Base-by-base conservation (phyloP, 2,329 filamentous ascomycete genomes). In the Penicillium brevicompactum region DNA sequence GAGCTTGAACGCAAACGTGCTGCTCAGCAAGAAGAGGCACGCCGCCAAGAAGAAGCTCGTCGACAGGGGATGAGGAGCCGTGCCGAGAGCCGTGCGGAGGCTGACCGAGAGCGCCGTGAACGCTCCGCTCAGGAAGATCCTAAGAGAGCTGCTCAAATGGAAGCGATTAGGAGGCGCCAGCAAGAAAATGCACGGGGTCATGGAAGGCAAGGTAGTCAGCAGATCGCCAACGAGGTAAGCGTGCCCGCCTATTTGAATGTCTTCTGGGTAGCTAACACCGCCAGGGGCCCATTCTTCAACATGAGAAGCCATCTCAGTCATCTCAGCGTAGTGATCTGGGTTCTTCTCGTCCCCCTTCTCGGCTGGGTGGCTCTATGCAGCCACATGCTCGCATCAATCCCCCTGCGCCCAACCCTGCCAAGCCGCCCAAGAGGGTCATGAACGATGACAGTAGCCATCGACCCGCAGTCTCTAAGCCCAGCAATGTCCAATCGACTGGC, bases 1-100 rank as follows among this genome's bases (percentile, higher is more conserved):
- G 90, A 95, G 65, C 78, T 89, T 32, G 91, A 96, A 69, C 86
- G 89, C 46, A 91, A 92, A 75, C 83, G 89, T 56, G 84, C 84
- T 46, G 85, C 84, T 37, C 75, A 78, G 47, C 69, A 73, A 49
- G 68, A 72, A 51, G 38, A 41, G 7, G 38, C 38, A 18, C 38
- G 38, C n/a, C 71, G 68, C 43, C 84, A 84, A 51, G 80, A 84
- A 50, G 87, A 91, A 60, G 77, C 78, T 14, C 86, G 88, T 59
- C 81, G 80, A 40, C 84, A 86, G 64, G 83, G 81, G 60, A 82
- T 85, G 61, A 81, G 84, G 59, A 84, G 87, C 53, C 81, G 83
- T 22, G 84, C 85, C 58, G 81, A 84, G 60, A 84, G 87, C 53
- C 81, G 83, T 22, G 84, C 85, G 59, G 81, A 84, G 60, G 80